Percentiles rank a stretch among this genome's conserved stretches.
phyloP scores from a whole-genome alignment of 2,329 filamentous ascomycete species.

The Fusarium poae region DNA sequence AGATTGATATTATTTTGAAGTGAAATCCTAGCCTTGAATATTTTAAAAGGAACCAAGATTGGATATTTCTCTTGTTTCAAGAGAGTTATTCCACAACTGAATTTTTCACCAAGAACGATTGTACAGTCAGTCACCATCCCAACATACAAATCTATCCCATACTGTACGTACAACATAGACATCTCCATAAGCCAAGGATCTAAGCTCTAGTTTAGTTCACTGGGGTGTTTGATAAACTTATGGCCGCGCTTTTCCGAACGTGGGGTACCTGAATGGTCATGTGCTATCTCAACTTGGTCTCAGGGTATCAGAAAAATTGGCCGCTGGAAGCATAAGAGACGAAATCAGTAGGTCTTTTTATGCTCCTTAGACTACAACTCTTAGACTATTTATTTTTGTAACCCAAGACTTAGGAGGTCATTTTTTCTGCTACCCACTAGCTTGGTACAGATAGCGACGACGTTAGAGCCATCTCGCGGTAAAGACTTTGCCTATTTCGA shows the following conservation, averaged over 20 bases:
- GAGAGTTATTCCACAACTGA: no score
- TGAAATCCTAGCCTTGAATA: no score
- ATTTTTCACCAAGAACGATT: background rate
- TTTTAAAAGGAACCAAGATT: background rate
- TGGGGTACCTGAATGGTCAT: conserved; percentile 41
- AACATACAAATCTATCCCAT: background rate
- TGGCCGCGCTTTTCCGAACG: conserved; percentile 48
- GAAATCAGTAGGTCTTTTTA: no score
- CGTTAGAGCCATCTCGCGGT: conserved; percentile 10
- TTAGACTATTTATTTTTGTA: no score
- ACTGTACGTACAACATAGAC: no score
- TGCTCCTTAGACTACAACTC: no score
- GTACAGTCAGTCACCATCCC: background rate
- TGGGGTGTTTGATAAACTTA: conserved; percentile 23
- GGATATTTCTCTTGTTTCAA: background rate
- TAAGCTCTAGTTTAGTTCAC: conserved; percentile 15
- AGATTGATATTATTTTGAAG: background rate
- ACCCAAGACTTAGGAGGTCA: no score
- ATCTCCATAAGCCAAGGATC: conserved; percentile 16
- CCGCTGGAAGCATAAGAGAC: no score
- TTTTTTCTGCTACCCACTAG: no score
- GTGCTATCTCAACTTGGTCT: conserved; percentile 34
- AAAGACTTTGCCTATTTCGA: conserved; percentile 28
- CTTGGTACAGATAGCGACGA: conserved; percentile 11
- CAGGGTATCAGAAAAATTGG: no score